phyloP scores from a whole-genome alignment of 768 basidiomycete species.

The Tremella fuciformis region DNA sequence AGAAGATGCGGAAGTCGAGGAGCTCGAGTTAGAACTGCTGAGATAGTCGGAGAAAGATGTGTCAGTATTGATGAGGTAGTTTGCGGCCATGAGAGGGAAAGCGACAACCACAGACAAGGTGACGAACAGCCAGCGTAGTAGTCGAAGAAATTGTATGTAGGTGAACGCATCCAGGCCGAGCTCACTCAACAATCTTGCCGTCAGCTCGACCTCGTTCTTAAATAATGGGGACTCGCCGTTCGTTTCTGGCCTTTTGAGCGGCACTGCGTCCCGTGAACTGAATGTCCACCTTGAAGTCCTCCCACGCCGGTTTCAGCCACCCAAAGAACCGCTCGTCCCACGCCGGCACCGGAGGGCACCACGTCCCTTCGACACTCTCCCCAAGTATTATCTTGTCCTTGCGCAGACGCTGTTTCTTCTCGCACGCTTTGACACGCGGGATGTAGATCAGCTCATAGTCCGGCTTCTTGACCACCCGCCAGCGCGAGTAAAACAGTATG shows the following conservation, averaged over 20 bases:
- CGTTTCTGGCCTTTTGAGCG: slow-evolving; percentile 11
- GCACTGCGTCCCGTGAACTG: background rate
- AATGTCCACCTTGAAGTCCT: slow-evolving; percentile 23
- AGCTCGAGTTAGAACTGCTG: slow-evolving; percentile 30
- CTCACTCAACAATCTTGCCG: background rate
- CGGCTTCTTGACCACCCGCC: slow-evolving; percentile 14
- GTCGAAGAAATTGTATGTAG: slow-evolving; percentile 84
- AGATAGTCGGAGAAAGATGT: slow-evolving; percentile 21
- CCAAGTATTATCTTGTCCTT: slow-evolving; percentile 4
- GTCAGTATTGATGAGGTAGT: slow-evolving; percentile 39
- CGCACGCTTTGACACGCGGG: slow-evolving; percentile 22
- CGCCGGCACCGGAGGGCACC: slow-evolving; percentile 1
- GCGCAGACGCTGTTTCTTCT: slow-evolving; percentile 5
- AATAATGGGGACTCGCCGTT: slow-evolving; percentile 14
- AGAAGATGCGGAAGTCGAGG: slow-evolving; percentile 5
- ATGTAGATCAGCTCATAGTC: slow-evolving; percentile 21
- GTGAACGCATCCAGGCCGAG: slow-evolving; percentile 79
- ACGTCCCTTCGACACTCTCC: slow-evolving; percentile 4
- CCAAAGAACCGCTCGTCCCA: slow-evolving; percentile 7
- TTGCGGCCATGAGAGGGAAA: slow-evolving; percentile 24
- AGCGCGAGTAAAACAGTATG: slow-evolving; percentile 23
- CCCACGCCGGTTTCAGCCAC: slow-evolving; percentile 22
- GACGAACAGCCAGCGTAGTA: slow-evolving; percentile 60
- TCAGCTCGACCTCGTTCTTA: background rate
- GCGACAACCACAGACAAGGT: slow-evolving; percentile 31